Evolutionary conservation across 176 grass and related monocot species (phyloP).

Genomic region (Juncus inflexus): DNA sequence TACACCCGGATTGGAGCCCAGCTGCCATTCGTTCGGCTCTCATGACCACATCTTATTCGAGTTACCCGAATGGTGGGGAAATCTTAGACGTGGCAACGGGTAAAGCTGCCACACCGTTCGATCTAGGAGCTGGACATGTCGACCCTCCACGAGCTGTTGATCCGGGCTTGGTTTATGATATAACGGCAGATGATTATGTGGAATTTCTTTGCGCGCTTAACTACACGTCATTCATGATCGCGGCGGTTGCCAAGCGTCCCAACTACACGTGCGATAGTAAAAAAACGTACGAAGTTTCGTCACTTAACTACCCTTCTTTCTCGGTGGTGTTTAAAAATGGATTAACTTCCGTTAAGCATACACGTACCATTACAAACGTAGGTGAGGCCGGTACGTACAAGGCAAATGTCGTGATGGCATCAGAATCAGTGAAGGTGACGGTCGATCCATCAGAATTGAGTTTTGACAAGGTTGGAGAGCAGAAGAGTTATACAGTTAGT

Average conservation of each 20-base stretch:
- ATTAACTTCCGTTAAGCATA: slow-evolving; percentile 57
- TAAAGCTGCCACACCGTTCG: slow-evolving; percentile 54
- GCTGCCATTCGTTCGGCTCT: slow-evolving; percentile 71
- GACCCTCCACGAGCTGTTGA: slow-evolving; percentile 71
- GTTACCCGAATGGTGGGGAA: slow-evolving; percentile 51
- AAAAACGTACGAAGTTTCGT: slow-evolving; percentile 41
- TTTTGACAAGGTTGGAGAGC: slow-evolving; percentile 59
- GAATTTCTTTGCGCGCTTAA: slow-evolving; percentile 89
- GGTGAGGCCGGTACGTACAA: slow-evolving; percentile 66
- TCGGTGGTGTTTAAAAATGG: slow-evolving; percentile 38
- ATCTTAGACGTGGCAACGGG: slow-evolving; percentile 75
- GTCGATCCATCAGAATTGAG: slow-evolving; percentile 61
- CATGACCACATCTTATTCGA: slow-evolving; percentile 71
- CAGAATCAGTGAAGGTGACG: slow-evolving; percentile 40
- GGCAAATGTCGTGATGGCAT: slow-evolving; percentile 31
- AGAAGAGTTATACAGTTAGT: slow-evolving; percentile 76
- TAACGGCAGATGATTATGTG: slow-evolving; percentile 58
- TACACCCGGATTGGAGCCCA: slow-evolving; percentile 82
- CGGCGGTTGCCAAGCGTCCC: slow-evolving; percentile 45
- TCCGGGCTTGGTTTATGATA: slow-evolving; percentile 77
- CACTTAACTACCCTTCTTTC: slow-evolving; percentile 95
- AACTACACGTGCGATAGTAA: slow-evolving; percentile 45
- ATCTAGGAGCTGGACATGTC: slow-evolving; percentile 84
- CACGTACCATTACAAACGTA: slow-evolving; percentile 69
- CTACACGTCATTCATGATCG: slow-evolving; percentile 72